Percentiles rank a stretch among this genome's conserved stretches.
These are phyloP conservation scores for Neofusicoccum laricinum DNA, from an alignment of 2,329 filamentous ascomycete species.

Conservation along the genomic window DNA sequence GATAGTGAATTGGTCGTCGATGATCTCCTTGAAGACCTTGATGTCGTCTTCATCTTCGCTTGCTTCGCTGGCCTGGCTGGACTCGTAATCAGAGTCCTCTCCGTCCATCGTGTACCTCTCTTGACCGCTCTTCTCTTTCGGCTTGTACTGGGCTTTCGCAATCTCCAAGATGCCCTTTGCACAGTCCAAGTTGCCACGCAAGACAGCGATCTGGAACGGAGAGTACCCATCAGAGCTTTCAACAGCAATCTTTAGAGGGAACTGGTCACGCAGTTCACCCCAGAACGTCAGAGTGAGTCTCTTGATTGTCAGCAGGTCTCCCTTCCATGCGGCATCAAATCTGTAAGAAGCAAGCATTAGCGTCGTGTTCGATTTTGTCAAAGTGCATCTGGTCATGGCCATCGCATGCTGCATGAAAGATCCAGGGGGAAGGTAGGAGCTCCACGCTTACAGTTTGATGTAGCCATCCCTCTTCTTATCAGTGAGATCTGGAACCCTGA, in stretches of 20 bases:
- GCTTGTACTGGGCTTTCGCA: constrained; percentile 64
- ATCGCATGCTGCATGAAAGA: too few species aligned
- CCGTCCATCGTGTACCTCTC: constrained; percentile 46
- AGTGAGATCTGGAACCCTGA: constrained; percentile 50
- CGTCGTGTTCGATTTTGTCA: neutral
- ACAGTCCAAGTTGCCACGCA: constrained; percentile 62
- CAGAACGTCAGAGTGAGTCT: constrained; percentile 60
- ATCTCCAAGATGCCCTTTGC: constrained; percentile 70
- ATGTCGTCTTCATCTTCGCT: constrained; percentile 28
- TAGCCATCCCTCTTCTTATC: constrained; percentile 59
- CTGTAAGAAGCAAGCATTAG: constrained; percentile 31
- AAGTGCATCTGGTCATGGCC: too few species aligned
- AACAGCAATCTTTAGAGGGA: constrained; percentile 64
- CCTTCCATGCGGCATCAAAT: constrained; percentile 71
- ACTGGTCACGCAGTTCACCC: constrained; percentile 51
- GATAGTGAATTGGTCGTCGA: constrained; percentile 69
- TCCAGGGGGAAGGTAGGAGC: neutral
- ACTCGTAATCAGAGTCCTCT: constrained; percentile 36
- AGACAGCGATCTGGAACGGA: constrained; percentile 67
- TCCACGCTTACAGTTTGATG: constrained; percentile 54
- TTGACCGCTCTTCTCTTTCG: constrained; percentile 49
- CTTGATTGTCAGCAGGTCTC: constrained; percentile 66
- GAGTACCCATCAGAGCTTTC: constrained; percentile 51
- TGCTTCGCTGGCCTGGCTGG: constrained; percentile 31
- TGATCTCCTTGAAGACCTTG: constrained; percentile 48